Evolutionary conservation across 768 basidiomycete genomes (phyloP).

Genomic region (Mycena olivaceomarginata): DNA sequence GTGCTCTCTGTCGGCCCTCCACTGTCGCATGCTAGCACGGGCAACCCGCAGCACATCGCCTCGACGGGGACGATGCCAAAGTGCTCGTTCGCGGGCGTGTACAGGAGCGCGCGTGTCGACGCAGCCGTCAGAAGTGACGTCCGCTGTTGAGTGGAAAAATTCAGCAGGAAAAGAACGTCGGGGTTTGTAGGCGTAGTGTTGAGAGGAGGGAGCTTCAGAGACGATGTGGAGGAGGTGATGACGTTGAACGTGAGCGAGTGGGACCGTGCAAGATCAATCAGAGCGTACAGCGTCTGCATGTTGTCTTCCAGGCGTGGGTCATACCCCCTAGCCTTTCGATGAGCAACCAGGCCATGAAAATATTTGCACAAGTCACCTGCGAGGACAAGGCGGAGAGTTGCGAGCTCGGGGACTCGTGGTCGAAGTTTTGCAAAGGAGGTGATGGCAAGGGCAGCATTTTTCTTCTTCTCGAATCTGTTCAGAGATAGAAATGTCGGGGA

Average conservation of each 20-base stretch:
- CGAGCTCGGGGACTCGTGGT: constrained; percentile 50
- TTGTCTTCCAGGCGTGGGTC: constrained; percentile 94
- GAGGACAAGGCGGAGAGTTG: constrained; percentile 81
- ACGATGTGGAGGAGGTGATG: constrained; percentile 51
- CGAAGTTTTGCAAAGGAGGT: constrained; percentile 81
- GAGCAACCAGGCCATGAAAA: background rate
- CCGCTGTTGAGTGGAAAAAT: constrained; percentile 91
- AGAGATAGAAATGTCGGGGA: constrained; percentile 89
- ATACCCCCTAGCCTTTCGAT: constrained; percentile 81
- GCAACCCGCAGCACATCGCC: constrained; percentile 93
- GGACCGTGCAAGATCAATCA: constrained; percentile 76
- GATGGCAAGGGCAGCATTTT: constrained; percentile 90
- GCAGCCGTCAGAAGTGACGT: constrained; percentile 83
- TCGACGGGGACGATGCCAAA: constrained; percentile 98
- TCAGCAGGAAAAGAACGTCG: constrained; percentile 91
- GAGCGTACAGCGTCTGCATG: constrained; percentile 75
- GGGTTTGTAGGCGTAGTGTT: constrained; percentile 62
- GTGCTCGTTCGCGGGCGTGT: constrained; percentile 97
- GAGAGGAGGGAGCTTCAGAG: constrained; percentile 61
- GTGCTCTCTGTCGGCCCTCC: constrained; percentile 96
- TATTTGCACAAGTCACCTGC: constrained; percentile 63
- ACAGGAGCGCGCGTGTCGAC: constrained; percentile 85
- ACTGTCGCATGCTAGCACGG: constrained; percentile 90
- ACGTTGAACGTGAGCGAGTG: constrained; percentile 77
- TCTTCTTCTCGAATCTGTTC: constrained; percentile 97